Base-by-base conservation (phyloP, 2,329 filamentous ascomycete genomes). In the Exophiala spinifera region DNA sequence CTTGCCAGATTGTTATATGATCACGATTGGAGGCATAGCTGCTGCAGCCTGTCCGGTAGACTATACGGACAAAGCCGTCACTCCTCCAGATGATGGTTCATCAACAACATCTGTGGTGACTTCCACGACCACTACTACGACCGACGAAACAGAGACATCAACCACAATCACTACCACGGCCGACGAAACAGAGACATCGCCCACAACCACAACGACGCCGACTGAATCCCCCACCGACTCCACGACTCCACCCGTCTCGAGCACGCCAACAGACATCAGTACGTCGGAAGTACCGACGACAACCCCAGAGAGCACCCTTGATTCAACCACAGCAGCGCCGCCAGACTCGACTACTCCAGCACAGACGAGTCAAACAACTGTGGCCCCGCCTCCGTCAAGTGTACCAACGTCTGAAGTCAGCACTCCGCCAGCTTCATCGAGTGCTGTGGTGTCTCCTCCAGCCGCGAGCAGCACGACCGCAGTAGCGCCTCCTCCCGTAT, bases 21-120 rank as follows among this genome's bases (percentile, higher is more conserved):
- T 59, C 21, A 54, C 45, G 1, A n/a, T 63, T 34, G 61, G 61
- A 31, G 61, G 57, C 36, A 58, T 63, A 14, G 49, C 44, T 3
- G 52, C 55, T 42, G 36, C 46, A 4, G 54, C 45, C 19, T 61
- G 57, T 37, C 54, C 60, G 7, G 59, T 54, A 14, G 53, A 53
- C 46, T 51, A 40, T 49, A 51, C 56, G 2, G 43, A 28, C n/a
- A 23, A 37, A n/a, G 21, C 52, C 6, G 52, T 46, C n/a, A 23
- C 15, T 36, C 17, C 19, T 31, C 11, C 20, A n/a, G 31, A 39
- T n/a, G n/a, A 31, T 14, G 47, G 33, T 10, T 46, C 48, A 14
- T 39, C 47, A 8, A 42, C 43, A n/a, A 43, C 39, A 7, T 19
- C 46, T 14, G 46, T 46, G 17, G 40, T 42, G 5, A 34, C 53